Evolutionary conservation across 352 stramenopile genomes (phyloP), one percentile per base, ranked within the genome.

Genomic region (Phytopythium sindhum): DNA sequence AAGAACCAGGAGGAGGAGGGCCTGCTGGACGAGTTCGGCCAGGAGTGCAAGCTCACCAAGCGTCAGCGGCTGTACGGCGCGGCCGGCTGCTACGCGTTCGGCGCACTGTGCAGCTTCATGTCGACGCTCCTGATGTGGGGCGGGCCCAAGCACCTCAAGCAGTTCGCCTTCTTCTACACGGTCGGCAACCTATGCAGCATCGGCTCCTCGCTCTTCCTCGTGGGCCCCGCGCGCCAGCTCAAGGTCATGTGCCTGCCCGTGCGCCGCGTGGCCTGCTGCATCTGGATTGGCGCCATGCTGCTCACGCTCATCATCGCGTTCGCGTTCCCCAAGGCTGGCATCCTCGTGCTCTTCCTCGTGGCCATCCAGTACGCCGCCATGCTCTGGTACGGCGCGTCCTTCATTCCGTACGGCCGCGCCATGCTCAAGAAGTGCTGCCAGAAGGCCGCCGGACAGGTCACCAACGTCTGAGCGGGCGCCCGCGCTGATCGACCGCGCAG

Each of bases 111-210:
- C 64, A 80, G 81, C 48, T 89, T 95, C 63, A 51, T 94, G 41
- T 86, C 85, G 21, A 92, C 85, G 61, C 63, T 92, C 24, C 88
- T 94, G 76, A 77, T 92, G 79, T 92, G 81, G 81, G 84, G 83
- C 31, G 85, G 85, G 1, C 80, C 85, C 2, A 82, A 80, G 65
- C 86, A 95, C 68, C 68, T 95, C 19, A 92, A 91, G 63, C 81
- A 91, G 62, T 95, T 95, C 66, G 86, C 72, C 24, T 95, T 95
- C 72, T 93, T 95, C 68, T 95, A 95, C 66, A 93, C 84, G 15
- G 65, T 95, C 33, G 83, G 86, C n/a, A 90, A 77, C 59, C 74
- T 95, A 24, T 88, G 80, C 69, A 89, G 80, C 42, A 90, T 95
- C 50, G 83, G 84, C 52, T 89, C 77, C 26, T 95, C 86, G 31